phyloP scores from a whole-genome alignment of 139 green algal genomes.

The Protoeuglena noctilucae region DNA sequence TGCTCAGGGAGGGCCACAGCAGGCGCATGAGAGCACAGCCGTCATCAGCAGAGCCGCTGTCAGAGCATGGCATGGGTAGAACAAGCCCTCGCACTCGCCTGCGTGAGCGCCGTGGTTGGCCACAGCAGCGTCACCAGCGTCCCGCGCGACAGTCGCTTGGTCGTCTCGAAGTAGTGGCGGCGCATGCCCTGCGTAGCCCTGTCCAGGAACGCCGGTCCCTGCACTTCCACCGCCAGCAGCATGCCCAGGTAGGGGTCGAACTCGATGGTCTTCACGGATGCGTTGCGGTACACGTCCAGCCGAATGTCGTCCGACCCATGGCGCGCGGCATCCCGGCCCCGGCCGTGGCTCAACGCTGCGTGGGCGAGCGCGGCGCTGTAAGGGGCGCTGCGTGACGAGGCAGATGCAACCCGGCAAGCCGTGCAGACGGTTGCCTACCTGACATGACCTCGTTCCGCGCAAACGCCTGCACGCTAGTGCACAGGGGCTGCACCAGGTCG shows the following conservation, averaged over 20 bases:
- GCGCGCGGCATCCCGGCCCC: conserved; percentile 4
- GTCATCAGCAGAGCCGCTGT: background rate
- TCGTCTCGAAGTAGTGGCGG: conserved; percentile 22
- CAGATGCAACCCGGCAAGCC: conserved; percentile 9
- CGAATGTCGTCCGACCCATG: background rate
- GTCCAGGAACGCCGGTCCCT: background rate
- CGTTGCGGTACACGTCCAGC: conserved; percentile 12
- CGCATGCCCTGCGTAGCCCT: background rate
- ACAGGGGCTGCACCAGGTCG: conserved; percentile 29
- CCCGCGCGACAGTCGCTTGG: conserved; percentile 24
- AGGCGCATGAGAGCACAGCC: background rate
- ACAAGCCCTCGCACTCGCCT: background rate
- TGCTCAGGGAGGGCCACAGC: background rate
- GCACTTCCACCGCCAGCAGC: conserved; percentile 23
- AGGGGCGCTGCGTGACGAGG: conserved; percentile 3
- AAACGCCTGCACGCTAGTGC: conserved; percentile 12
- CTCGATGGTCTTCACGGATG: conserved; percentile 10
- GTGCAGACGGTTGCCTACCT: conserved; percentile 3
- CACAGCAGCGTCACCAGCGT: conserved; percentile 29
- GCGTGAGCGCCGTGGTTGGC: background rate
- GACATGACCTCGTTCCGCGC: conserved; percentile 13
- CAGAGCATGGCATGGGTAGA: conserved; percentile 9
- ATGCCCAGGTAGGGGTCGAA: too few relatives aligned
- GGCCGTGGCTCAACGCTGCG: background rate
- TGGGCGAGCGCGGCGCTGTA: background rate